A percentile compares a stretch with the other conserved stretches of the same genome.
Conservation (phyloP, 1,284 basidiomycete genomes). For the Pyrrhoderma lamaoense region DNA sequence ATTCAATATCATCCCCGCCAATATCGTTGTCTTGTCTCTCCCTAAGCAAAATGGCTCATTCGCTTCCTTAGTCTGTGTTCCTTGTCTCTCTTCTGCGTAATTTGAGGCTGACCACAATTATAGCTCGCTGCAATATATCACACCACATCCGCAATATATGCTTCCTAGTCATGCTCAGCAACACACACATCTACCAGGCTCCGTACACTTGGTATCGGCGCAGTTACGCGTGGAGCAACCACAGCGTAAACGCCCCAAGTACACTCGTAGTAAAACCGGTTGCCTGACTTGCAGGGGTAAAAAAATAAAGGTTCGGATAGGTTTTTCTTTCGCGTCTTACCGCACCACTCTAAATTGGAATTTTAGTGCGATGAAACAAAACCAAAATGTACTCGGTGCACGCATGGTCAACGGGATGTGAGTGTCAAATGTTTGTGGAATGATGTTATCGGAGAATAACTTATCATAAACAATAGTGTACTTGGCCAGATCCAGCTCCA, state of each 20-base stretch:
- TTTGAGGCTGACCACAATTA: neutral
- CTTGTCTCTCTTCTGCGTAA: too few relatives aligned
- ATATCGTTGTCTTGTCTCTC: neutral
- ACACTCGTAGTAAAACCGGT: constrained; percentile 79
- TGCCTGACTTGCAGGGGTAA: constrained; percentile 79
- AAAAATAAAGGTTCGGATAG: constrained; percentile 66
- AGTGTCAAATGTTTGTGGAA: constrained; percentile 22
- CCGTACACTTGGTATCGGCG: constrained; percentile 40
- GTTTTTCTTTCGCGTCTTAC: constrained; percentile 12
- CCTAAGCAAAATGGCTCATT: constrained; percentile 10
- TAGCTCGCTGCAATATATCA: constrained; percentile 12
- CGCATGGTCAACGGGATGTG: constrained; percentile 72
- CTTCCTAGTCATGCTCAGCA: constrained; percentile 7
- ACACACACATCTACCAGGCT: constrained; percentile 21
- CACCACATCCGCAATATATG: constrained; percentile 7
- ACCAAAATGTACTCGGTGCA: constrained; percentile 71
- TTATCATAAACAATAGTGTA: constrained; percentile 44
- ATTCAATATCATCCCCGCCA: neutral
- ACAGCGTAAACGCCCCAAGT: constrained; percentile 75
- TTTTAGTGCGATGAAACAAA: constrained; percentile 74
- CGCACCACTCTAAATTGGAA: constrained; percentile 12
- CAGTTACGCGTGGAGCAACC: constrained; percentile 40
- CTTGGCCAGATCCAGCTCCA: constrained; percentile 70
- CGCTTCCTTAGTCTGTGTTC: constrained; percentile 8
- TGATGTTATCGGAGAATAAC: constrained; percentile 11